These are phyloP conservation scores for Raphanus raphanistrum DNA, from an alignment of 345 rosid genomes.

Conservation along the genomic window DNA sequence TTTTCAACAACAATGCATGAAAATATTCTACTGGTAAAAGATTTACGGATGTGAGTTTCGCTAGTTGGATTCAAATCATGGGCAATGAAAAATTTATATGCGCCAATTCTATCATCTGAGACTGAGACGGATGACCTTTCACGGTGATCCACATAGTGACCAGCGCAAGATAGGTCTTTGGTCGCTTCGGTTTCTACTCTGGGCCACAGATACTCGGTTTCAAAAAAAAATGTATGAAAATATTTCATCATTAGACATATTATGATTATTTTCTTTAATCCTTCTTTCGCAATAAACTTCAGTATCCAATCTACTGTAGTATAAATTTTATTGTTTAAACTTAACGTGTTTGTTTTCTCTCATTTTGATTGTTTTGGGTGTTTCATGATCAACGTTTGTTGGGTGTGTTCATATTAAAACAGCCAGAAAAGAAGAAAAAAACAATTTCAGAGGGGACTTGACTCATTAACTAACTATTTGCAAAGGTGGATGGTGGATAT, in stretches of 20 bases:
- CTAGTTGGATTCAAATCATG: too few relatives aligned
- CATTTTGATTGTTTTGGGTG: neutral
- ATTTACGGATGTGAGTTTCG: too few relatives aligned
- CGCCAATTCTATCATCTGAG: too few relatives aligned
- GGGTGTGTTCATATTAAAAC: neutral
- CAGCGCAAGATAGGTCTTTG: too few relatives aligned
- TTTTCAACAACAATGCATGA: neutral
- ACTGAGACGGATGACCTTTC: too few relatives aligned
- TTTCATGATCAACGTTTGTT: neutral
- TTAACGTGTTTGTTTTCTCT: neutral
- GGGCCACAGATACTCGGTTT: too few relatives aligned
- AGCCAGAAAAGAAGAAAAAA: neutral
- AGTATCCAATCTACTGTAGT: neutral
- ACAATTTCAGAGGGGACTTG: neutral
- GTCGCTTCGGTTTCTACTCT: too few relatives aligned
- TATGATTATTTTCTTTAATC: neutral
- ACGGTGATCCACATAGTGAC: too few relatives aligned
- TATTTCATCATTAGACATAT: neutral
- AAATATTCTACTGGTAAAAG: neutral
- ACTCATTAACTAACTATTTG: slow-evolving; percentile 1
- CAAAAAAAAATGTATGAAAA: neutral
- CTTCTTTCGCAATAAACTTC: neutral
- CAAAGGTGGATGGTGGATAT: slow-evolving; percentile 13
- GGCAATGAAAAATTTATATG: too few relatives aligned
- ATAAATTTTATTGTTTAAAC: neutral